Evolutionary conservation across 2,329 filamentous ascomycete genomes (phyloP).

Genomic region (Aureobasidium sp.): DNA sequence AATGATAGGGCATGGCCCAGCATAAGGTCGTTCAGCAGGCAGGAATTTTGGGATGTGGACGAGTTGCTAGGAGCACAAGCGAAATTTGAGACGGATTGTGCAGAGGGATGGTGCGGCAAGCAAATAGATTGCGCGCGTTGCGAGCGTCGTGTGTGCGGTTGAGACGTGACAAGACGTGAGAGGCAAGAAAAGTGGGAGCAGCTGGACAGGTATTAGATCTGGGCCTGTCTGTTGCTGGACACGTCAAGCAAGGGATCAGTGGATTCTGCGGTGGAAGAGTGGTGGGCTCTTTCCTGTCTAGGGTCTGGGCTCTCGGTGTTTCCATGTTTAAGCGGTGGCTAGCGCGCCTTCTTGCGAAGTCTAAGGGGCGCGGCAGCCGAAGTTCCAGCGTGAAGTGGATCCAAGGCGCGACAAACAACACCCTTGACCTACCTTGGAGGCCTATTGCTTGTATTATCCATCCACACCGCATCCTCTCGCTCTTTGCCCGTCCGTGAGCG

Average conservation of each 20-base stretch:
- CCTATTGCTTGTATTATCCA: neutral
- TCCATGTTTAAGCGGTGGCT: neutral
- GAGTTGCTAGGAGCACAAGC: neutral
- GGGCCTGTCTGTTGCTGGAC: neutral
- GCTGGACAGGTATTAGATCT: neutral
- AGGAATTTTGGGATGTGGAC: neutral
- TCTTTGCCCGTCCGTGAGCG: neutral
- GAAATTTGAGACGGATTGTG: conserved; percentile 8
- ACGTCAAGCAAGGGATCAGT: neutral
- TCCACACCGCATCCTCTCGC: neutral
- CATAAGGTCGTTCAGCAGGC: neutral
- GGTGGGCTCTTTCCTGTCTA: neutral
- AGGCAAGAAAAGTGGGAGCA: neutral
- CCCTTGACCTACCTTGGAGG: neutral
- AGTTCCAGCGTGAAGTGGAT: neutral
- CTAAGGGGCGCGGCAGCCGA: neutral
- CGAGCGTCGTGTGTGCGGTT: neutral
- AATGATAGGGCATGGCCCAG: neutral
- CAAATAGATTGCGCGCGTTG: neutral
- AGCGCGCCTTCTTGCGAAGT: neutral
- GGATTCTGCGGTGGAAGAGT: neutral
- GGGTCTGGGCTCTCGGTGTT: neutral
- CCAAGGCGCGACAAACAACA: conserved; percentile 4
- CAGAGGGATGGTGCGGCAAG: neutral
- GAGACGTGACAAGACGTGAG: neutral